Evolutionary conservation across 345 rosid species (phyloP).

Genomic region (Lepidium didymum): DNA sequence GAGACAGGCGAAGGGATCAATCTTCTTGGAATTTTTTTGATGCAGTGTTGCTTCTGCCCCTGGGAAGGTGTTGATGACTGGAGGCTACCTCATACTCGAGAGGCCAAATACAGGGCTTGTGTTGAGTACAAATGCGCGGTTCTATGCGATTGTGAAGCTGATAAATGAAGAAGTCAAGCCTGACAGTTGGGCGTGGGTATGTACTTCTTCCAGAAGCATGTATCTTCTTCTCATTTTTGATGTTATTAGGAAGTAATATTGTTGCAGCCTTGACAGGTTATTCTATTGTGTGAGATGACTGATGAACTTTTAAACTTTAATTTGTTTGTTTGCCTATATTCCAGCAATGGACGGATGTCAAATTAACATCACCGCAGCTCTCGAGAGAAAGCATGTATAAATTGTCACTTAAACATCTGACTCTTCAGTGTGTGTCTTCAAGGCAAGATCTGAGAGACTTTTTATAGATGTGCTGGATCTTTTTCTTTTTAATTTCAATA

Average conservation of each 20-base stretch:
- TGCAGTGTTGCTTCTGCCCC: constrained; percentile 95
- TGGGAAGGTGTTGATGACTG: constrained; percentile 92
- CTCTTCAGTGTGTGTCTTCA: constrained; percentile 54
- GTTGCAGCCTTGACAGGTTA: neutral
- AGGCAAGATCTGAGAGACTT: constrained; percentile 45
- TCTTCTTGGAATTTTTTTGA: neutral
- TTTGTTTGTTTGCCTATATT: neutral
- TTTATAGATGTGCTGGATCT: neutral
- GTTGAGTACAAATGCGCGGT: constrained; percentile 88
- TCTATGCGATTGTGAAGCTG: constrained; percentile 83
- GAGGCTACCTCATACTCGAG: constrained; percentile 89
- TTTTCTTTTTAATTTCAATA: neutral
- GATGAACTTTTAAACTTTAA: neutral
- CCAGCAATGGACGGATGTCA: constrained; percentile 83
- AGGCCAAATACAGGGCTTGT: constrained; percentile 92
- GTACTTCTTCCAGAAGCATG: constrained; percentile 6
- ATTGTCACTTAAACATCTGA: constrained; percentile 54
- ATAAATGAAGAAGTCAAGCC: constrained; percentile 55
- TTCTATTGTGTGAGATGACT: neutral
- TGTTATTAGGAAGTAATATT: neutral
- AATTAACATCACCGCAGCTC: constrained; percentile 88
- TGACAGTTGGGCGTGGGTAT: constrained; percentile 89
- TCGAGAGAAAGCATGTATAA: constrained; percentile 77
- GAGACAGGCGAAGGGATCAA: neutral
- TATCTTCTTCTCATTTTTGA: neutral